Percentiles rank a stretch among this genome's conserved stretches.
Evolutionary conservation across 371 early-diverging fungal genomes (phyloP).

Genomic region (Mortierella polycephala): DNA sequence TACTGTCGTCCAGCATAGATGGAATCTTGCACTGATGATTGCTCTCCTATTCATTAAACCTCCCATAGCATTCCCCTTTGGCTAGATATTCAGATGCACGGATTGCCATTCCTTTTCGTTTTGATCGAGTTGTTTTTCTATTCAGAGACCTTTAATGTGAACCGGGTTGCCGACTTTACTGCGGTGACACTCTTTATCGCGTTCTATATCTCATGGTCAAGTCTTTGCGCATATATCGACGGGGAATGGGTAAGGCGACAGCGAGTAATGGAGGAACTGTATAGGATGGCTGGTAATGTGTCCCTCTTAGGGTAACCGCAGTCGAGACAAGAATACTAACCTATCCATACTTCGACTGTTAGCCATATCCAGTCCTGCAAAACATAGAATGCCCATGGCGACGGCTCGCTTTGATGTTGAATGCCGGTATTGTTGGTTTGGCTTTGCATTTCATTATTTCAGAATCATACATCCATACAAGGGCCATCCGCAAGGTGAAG

Average conservation of each 20-base stretch:
- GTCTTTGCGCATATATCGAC: conserved; percentile 39
- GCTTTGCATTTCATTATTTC: conserved; percentile 15
- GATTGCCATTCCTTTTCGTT: conserved; percentile 22
- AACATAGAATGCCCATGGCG: conserved; percentile 22
- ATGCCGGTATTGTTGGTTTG: background rate
- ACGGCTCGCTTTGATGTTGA: conserved; percentile 14
- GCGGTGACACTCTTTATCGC: background rate
- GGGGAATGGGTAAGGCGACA: conserved; percentile 33
- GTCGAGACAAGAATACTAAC: no score
- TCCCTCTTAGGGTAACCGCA: no score
- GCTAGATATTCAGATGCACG: conserved; percentile 48
- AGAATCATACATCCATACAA: conserved; percentile 21
- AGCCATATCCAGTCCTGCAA: conserved; percentile 46
- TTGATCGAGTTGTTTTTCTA: conserved; percentile 36
- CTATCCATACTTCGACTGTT: background rate
- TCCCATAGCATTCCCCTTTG: conserved; percentile 30
- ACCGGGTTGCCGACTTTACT: conserved; percentile 7
- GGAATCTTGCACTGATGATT: background rate
- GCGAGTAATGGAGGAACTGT: no score
- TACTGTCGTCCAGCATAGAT: no score
- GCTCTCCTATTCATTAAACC: background rate
- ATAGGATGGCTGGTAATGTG: background rate
- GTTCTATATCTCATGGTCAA: conserved; percentile 32
- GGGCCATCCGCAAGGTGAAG: background rate
- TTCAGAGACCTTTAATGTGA: conserved; percentile 22